Evolutionary conservation across 2,329 filamentous ascomycete species (phyloP), one percentile per base, ranked within the genome.

Genomic region (Tolypocladium endophyticum): DNA sequence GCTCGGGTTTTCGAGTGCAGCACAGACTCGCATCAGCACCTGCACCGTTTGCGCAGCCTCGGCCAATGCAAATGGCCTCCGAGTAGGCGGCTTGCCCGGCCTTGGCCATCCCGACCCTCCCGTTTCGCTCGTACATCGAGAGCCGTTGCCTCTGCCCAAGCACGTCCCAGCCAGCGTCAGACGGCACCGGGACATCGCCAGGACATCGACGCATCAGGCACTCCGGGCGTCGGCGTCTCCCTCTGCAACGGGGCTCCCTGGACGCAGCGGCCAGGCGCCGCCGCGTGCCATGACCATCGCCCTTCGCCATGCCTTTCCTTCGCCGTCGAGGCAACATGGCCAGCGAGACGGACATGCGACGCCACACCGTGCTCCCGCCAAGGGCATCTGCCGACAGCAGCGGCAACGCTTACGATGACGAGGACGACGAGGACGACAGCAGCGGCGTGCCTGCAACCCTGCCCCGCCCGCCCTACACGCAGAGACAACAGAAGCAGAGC

Each of bases 271-370:
- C 60, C 57, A 55, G 67, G 63, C 64, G 66, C 66, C 65, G 68
- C 61, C 61, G 65, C 66, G 66, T 71, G 73, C 64, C 70, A 77
- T 77, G 74, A 74, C 63, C 70, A 69, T 64, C 60, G 61, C 66
- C 68, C 68, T 70, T 69, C 70, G 73, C 64, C 68, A 85, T 85
- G 82, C 81, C 82, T 68, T 83, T 85, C 66, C 76, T 85, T 74
- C 82, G 82, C 74, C 82, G 82, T 72, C 81, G 81, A 71, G 82
- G 81, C 75, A 81, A 80, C 67, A 75, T 79, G 77, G 81, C 78
- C 74, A 83, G 79, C 77, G 82, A 85, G 70, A 77, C 76, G 63
- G 81, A 85, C 64, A 82, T 82, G 75, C 80, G 80, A 70, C 80
- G 80, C 58, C 81, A 81, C 66, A 78, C 77, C 58, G 69, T 76